phyloP scores from a whole-genome alignment of 192 early-diverging fungal genomes.

The Allomyces macrogynus region DNA sequence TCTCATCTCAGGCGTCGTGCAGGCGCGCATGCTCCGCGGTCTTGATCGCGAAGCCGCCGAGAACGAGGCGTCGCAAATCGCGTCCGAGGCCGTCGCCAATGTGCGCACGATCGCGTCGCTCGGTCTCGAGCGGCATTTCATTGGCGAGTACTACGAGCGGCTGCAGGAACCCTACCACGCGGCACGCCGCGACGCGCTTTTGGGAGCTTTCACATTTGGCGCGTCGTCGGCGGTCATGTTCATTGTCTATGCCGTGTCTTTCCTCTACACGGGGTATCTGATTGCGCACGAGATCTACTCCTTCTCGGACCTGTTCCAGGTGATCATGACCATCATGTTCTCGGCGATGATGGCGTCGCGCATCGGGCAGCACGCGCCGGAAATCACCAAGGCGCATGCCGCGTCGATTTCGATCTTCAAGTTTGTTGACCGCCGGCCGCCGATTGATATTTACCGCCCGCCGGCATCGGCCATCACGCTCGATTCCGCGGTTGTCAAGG shows the following conservation, averaged over 20 bases:
- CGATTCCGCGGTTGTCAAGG: slow-evolving; percentile 21
- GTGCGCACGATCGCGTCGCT: slow-evolving; percentile 73
- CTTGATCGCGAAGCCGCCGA: slow-evolving; percentile 46
- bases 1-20: slow-evolving; percentile 23
- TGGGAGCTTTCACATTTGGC: slow-evolving; percentile 49
- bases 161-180: slow-evolving; percentile 44
- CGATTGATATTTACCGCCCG: slow-evolving; percentile 35
- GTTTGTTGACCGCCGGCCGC: slow-evolving; percentile 44
- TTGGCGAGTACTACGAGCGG: slow-evolving; percentile 33
- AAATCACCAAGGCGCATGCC: slow-evolving; percentile 54
- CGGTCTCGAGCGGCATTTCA: slow-evolving; percentile 51
- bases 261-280: slow-evolving; percentile 45
- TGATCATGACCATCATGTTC: slow-evolving; percentile 61
- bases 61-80: slow-evolving; percentile 57
- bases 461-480: slow-evolving; percentile 15
- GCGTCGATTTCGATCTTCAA: slow-evolving; percentile 50
- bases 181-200: slow-evolving; percentile 35
- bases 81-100: slow-evolving; percentile 62
- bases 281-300: slow-evolving; percentile 21
- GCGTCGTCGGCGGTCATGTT: slow-evolving; percentile 48
- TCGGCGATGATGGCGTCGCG: slow-evolving; percentile 38
- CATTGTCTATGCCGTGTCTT: slow-evolving; percentile 51
- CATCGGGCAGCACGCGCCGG: slow-evolving; percentile 45
- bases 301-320: slow-evolving; percentile 32
- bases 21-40: slow-evolving; percentile 27